phyloP scores from a whole-genome alignment of 2,329 filamentous ascomycete species.

The Aspergillus bombycis region DNA sequence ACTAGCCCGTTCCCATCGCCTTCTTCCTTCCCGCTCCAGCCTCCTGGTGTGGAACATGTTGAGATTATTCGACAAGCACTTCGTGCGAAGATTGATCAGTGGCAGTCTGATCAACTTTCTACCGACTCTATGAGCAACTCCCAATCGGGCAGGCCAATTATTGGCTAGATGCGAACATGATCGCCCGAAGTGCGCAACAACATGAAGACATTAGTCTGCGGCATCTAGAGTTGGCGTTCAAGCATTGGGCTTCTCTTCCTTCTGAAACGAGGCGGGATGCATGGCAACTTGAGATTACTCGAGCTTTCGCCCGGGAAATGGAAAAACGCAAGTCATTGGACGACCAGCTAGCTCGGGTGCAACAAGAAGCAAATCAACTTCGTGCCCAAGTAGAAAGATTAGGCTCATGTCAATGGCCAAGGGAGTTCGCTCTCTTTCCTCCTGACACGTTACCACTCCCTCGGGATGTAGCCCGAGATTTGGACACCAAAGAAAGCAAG shows the following conservation, averaged over 20 bases:
- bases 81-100: conserved; percentile 67
- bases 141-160: conserved; percentile 42
- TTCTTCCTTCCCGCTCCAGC: conserved; percentile 78
- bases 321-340: conserved; percentile 49
- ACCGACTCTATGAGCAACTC: conserved; percentile 43
- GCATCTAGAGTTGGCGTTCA: conserved; percentile 77
- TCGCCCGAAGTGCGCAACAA: conserved; percentile 54
- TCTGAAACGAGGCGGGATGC: conserved; percentile 53
- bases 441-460: conserved; percentile 48
- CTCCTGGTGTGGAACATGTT: conserved; percentile 73
- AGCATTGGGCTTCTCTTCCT: conserved; percentile 72
- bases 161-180: conserved; percentile 40
- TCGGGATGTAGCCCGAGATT: conserved; percentile 41
- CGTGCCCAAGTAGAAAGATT: conserved; percentile 51
- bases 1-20: conserved; percentile 76
- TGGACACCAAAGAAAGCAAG: conserved; percentile 39
- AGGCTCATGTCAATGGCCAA: conserved; percentile 51
- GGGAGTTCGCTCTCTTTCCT: conserved; percentile 53
- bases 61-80: conserved; percentile 72
- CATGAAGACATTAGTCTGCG: conserved; percentile 71
- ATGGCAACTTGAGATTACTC: conserved; percentile 52
- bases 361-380: conserved; percentile 54
- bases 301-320: conserved; percentile 50
- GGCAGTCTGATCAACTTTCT: conserved; percentile 56
- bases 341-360: conserved; percentile 46